Conservation (phyloP, 2,329 filamentous ascomycete species). For the Whalleya microplaca region DNA sequence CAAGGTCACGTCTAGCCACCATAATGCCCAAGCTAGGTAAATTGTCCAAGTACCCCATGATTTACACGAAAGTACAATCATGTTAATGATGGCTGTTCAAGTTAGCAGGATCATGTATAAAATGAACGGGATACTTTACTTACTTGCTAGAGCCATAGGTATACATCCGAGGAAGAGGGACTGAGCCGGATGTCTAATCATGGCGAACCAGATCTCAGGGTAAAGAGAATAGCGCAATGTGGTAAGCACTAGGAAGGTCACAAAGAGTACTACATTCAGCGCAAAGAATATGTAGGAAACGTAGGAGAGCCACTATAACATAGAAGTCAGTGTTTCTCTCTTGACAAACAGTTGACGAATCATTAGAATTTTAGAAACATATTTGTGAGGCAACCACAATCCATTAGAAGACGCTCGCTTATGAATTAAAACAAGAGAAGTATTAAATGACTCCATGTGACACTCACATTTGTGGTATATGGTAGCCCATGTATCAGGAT, state of each 20-base stretch:
- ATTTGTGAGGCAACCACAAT: too few relatives aligned
- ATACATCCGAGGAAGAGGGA: slow-evolving; percentile 66
- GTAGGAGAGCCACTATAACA: slow-evolving; percentile 53
- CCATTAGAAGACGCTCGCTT: too few relatives aligned
- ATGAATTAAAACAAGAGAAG: too few relatives aligned
- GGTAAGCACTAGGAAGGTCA: slow-evolving; percentile 52
- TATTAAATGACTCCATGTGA: too few relatives aligned
- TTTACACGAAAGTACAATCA: slow-evolving; percentile 61
- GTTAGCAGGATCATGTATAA: neutral
- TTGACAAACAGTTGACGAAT: too few relatives aligned
- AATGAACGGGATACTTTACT: slow-evolving; percentile 35
- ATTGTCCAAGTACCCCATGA: slow-evolving; percentile 60
- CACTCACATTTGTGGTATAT: slow-evolving; percentile 47
- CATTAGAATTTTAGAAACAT: too few relatives aligned
- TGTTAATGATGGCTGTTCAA: slow-evolving; percentile 52
- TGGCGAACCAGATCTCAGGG: slow-evolving; percentile 62
- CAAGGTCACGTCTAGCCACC: slow-evolving; percentile 52
- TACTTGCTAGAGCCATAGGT: slow-evolving; percentile 63
- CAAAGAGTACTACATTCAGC: slow-evolving; percentile 60
- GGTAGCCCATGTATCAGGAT: slow-evolving; percentile 62
- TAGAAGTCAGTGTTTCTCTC: too few relatives aligned
- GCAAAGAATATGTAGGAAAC: slow-evolving; percentile 59
- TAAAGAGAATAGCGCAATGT: slow-evolving; percentile 62
- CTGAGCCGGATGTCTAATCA: slow-evolving; percentile 65
- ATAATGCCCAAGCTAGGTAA: slow-evolving; percentile 55